Evolutionary conservation across 176 grass and related monocot genomes (phyloP).

Genomic region (Hordeum vulgare): MorexV3_pseudomolecules_assembly NC_058521.1:554045292-554045791

Average conservation of each 20-base stretch:
- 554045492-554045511: neutral
- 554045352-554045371: neutral
- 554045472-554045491: neutral
- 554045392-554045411: neutral
- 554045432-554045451: neutral
- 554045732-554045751: constrained; percentile 61
- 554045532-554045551: neutral
- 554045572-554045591: too few relatives aligned
- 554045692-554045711: constrained; percentile 35
- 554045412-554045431: neutral
- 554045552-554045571: neutral
- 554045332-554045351: neutral
- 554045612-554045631: too few relatives aligned
- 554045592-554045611: neutral
- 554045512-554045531: constrained; percentile 19
- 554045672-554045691: constrained; percentile 10
- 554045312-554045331: neutral
- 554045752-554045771: constrained; percentile 64
- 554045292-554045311: too few relatives aligned
- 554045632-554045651: neutral
- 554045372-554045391: neutral
- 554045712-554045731: constrained; percentile 56
- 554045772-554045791: constrained; percentile 70
- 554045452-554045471: neutral
- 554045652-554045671: too few relatives aligned